phyloP scores from a whole-genome alignment of 2,329 filamentous ascomycete species.

The Pyricularia pennisetigena region DNA sequence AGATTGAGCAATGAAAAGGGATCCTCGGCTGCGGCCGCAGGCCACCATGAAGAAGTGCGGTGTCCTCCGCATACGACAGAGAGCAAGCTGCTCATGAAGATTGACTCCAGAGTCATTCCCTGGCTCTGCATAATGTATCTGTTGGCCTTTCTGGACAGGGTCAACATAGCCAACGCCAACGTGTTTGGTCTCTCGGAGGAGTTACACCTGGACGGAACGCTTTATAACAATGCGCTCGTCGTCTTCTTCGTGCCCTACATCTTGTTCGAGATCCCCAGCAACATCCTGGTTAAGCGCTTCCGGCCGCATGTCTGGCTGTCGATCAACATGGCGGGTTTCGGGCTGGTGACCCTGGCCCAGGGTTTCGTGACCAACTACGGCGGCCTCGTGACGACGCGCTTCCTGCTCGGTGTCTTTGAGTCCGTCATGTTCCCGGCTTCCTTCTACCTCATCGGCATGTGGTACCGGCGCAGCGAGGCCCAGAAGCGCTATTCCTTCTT shows the following conservation, averaged over 20 bases:
- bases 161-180: conserved; percentile 72
- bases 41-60: conserved; percentile 22
- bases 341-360: conserved; percentile 64
- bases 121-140: conserved; percentile 65
- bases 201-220: conserved; percentile 43
- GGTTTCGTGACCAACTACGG: conserved; percentile 69
- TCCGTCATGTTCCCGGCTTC: conserved; percentile 69
- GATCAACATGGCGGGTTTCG: conserved; percentile 77
- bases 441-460: conserved; percentile 72
- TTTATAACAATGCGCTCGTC: conserved; percentile 60
- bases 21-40: conserved; percentile 5
- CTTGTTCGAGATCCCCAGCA: conserved; percentile 61
- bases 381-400: conserved; percentile 68
- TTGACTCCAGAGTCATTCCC: conserved; percentile 63
- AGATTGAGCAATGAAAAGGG: neutral
- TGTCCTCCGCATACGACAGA: conserved; percentile 51
- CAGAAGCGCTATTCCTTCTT: conserved; percentile 92
- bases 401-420: conserved; percentile 76
- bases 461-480: conserved; percentile 80
- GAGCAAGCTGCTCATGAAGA: conserved; percentile 54
- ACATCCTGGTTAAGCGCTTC: conserved; percentile 59
- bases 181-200: conserved; percentile 55
- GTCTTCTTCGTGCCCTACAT: conserved; percentile 79
- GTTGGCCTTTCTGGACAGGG: conserved; percentile 55
- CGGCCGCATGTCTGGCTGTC: conserved; percentile 64